Evolutionary conservation across 2,329 filamentous ascomycete genomes (phyloP), one percentile per base, ranked within the genome.

Genomic region (Allantophomopsis lycopodina): DNA sequence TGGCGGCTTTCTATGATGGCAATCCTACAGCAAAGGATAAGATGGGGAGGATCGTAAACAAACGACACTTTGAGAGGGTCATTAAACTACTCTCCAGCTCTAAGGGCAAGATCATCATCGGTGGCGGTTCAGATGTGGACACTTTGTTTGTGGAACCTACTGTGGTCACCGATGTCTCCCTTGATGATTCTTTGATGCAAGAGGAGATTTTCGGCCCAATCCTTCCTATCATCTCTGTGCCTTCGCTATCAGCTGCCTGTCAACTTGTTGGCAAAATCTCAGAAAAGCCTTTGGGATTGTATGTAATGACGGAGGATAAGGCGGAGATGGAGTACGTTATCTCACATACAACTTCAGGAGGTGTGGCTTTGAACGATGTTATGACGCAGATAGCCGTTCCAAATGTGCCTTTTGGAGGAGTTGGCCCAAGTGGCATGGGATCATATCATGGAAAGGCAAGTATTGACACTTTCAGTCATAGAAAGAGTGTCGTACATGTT

Each of bases 311-410:
- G 32, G 44, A 54, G 10, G 48, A 58, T 28, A 40, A 54, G 14
- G 39, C 46, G 1, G 60, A 65, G 41, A 58, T 60, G 36, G 46
- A 56, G 13, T 50, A 53, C 35, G 54, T 64, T 20, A 44, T 62
- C 28, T 45, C 50, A 32, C 53, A 53, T 42, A 60, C 63, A 36
- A 62, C 58, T 13, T 70, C 66, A 5, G 68, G 68, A 6, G 66
- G 67, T 14, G 66, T 69, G 39, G 68, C 65, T 11, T 54, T 69
- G 50, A 71, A 72, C 49, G 66, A 69, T 46, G 55, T 59, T 32
- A 58, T 62, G 44, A 53, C 67, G 33, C 68, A 71, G 44, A 55
- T 56, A 36, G 56, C 53, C 30, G 56, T 64, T 34, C 58, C 59
- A 2, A 55, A 55, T 18, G 58, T 61, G 2, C 67, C 68, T 6